Base-by-base conservation (phyloP, 108 stramenopile species). In the Nitzschia sp. region DNA sequence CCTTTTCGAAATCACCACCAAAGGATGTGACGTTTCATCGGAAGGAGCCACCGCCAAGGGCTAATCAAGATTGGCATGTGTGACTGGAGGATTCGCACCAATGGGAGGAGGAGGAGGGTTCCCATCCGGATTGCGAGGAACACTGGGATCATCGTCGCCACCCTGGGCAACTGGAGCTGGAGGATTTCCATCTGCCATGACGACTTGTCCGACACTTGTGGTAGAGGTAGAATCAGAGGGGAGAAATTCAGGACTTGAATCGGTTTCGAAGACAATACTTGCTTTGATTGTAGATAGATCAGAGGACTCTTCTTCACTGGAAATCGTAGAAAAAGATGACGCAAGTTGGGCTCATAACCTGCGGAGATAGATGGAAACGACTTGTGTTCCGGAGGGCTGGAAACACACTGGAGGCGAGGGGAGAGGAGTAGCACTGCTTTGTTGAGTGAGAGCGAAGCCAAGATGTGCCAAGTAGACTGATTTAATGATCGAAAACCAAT, bases 401-500 rank as follows among this genome's bases (percentile, higher is more conserved):
- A 34, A 5, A 34, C 29, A 34, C 29, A 34, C 1, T 34, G 29
- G 29, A 34, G 29, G 29, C 5, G 29, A 34, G 29, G 29, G 29
- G 26, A 70, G 20, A 41, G 70, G 0, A 70, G 70, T 22, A 24
- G 29, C 29, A 34, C n/a, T n/a, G n/a, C n/a, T n/a, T n/a, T n/a
- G n/a, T n/a, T n/a, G 29, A 59, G 0, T 40, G 52, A 52, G 17
- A 34, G 29, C 29, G 29, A 34, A 3, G 29, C 29, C 29, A 34
- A 34, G 29, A 5, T 34, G 29, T 34, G 5, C 3, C 1, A 3
- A 5, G 5, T 34, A 34, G 5, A 34, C 29, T 34, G 29, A 34
- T 34, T 34, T 34, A n/a, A n/a, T n/a, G n/a, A n/a, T n/a, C n/a
- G 29, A 34, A 34, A 34, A 5, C 5, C 29, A 34, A 34, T 34